Percentiles rank a stretch among this genome's conserved stretches.
Evolutionary conservation across 73 alveolate species (phyloP).

Genomic region (Paramecium primaurelia): DNA sequence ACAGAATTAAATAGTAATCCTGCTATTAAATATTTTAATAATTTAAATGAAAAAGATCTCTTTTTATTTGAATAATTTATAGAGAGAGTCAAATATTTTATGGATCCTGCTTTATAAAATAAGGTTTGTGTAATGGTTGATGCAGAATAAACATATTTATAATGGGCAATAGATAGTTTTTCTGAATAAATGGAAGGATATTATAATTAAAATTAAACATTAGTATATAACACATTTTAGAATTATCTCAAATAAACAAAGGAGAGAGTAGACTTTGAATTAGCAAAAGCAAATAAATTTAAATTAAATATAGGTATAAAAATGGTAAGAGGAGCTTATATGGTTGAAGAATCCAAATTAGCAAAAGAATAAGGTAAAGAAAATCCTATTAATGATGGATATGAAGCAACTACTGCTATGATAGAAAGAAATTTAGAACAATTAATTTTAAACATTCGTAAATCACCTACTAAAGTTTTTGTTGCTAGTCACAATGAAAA

Average conservation of each 20-base stretch:
- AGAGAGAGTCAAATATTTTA: constrained; percentile 25
- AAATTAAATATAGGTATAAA: not conserved
- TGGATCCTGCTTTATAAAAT: constrained; percentile 43
- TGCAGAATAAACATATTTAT: constrained; percentile 52
- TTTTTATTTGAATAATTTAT: constrained; percentile 16
- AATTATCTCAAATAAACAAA: constrained; percentile 30
- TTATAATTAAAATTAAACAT: constrained; percentile 19
- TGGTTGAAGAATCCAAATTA: constrained; percentile 47
- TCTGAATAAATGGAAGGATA: constrained; percentile 51
- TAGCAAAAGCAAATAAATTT: constrained; percentile 39
- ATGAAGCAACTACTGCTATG: constrained; percentile 56
- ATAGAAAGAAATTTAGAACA: constrained; percentile 49
- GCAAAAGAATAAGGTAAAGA: constrained; percentile 30
- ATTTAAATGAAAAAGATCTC: constrained; percentile 15
- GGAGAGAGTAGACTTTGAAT: constrained; percentile 47
- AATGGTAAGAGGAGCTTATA: constrained; percentile 64
- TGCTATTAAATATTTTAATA: not conserved
- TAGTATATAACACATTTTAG: constrained; percentile 49
- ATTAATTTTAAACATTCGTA: constrained; percentile 3
- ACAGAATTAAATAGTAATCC: not conserved
- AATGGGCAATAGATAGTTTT: constrained; percentile 44
- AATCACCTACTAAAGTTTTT: constrained; percentile 23
- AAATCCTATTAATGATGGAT: constrained; percentile 61
- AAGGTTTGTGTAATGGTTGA: constrained; percentile 18
- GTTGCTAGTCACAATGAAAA: constrained; percentile 59